These are phyloP conservation scores for Xylariaceae sp. DNA, from an alignment of 2,329 filamentous ascomycete genomes.

Conservation along the genomic window DNA sequence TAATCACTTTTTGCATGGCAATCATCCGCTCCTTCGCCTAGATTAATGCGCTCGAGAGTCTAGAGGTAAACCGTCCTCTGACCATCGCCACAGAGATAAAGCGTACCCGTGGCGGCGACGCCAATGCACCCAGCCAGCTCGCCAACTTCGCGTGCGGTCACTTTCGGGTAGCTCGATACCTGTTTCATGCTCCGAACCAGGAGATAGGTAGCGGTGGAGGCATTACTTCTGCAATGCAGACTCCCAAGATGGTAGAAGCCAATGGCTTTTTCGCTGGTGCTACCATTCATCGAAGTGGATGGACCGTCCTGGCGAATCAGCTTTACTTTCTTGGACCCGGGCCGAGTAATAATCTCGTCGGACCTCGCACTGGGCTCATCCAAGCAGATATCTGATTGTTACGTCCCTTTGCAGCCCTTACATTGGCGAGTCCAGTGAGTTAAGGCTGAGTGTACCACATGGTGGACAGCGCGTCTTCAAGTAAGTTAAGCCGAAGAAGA, in stretches of 20 bases:
- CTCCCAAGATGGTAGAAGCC: not conserved
- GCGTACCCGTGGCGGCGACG: conserved; percentile 9
- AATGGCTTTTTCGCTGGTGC: not conserved
- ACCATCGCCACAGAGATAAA: conserved; percentile 13
- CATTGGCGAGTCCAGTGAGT: conserved; percentile 5
- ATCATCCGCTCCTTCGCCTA: not conserved
- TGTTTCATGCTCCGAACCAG: not conserved
- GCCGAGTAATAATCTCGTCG: conserved; percentile 6
- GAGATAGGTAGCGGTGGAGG: not conserved
- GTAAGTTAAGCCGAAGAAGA: not conserved
- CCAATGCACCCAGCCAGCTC: conserved; percentile 12
- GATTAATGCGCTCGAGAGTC: conserved; percentile 9
- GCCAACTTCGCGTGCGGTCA: conserved; percentile 10
- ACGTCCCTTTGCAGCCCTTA: conserved; percentile 12
- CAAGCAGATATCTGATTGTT: conserved; percentile 5
- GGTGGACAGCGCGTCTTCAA: conserved; percentile 9
- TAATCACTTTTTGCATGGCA: not conserved
- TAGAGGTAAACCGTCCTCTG: conserved; percentile 12
- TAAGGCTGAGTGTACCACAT: conserved; percentile 1
- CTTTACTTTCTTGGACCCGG: conserved; percentile 7
- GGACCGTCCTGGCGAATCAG: conserved; percentile 8
- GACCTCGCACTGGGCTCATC: conserved; percentile 12
- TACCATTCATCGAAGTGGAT: conserved; percentile 13
- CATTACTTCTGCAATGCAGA: not conserved
- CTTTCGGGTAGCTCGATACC: conserved; percentile 4